A percentile compares a stretch with the other conserved stretches of the same genome.
phyloP scores from a whole-genome alignment of 768 basidiomycete genomes.

The Termitomyces sp. region DNA sequence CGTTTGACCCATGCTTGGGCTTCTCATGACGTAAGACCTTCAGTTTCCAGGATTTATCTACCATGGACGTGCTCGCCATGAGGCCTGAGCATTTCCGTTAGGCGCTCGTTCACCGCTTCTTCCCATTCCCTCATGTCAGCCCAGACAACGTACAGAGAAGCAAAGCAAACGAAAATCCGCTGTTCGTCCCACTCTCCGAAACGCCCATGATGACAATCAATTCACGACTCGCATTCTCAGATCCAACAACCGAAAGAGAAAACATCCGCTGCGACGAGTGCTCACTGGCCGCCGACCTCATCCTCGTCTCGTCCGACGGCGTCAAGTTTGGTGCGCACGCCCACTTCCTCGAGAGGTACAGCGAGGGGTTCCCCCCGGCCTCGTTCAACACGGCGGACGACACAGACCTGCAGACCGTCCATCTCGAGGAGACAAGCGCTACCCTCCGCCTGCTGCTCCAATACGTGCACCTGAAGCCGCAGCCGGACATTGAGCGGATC shows the following conservation, averaged over 20 bases:
- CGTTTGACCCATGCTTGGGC: too few relatives aligned
- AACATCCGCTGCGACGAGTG: background rate
- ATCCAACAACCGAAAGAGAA: background rate
- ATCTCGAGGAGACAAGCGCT: background rate
- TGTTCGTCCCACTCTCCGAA: too few relatives aligned
- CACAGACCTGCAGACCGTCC: background rate
- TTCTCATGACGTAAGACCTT: too few relatives aligned
- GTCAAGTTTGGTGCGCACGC: slow-evolving; percentile 1
- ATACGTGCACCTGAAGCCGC: background rate
- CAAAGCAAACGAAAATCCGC: too few relatives aligned
- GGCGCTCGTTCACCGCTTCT: too few relatives aligned
- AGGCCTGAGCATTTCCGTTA: too few relatives aligned
- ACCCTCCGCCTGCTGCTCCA: background rate
- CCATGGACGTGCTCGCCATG: background rate
- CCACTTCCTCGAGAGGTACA: slow-evolving; percentile 2
- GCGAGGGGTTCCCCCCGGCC: slow-evolving; percentile 4
- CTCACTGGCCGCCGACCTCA: background rate
- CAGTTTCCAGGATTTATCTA: background rate
- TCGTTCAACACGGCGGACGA: background rate
- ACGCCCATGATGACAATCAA: too few relatives aligned
- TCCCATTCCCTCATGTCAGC: background rate
- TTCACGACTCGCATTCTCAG: too few relatives aligned
- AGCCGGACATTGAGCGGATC: slow-evolving; percentile 2
- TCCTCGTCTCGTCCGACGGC: slow-evolving; percentile 6
- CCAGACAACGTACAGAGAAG: too few relatives aligned